Evolutionary conservation across 140 eudicot genomes (phyloP).

Genomic region (Oenanthe javanica): DNA sequence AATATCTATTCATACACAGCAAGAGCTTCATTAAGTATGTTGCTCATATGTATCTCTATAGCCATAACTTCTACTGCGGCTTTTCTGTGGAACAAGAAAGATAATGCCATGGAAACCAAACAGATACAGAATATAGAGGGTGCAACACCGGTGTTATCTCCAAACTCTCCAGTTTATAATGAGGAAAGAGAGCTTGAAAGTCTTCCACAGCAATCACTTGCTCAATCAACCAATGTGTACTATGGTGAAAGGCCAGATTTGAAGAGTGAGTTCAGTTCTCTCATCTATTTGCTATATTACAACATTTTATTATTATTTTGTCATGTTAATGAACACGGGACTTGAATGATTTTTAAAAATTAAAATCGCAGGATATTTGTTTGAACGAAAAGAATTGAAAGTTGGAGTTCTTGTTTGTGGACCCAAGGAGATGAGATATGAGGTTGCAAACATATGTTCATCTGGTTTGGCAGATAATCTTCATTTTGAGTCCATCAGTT

Average conservation of each 20-base stretch:
- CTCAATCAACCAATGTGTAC: constrained; percentile 23
- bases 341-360: neutral
- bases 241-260: constrained; percentile 42
- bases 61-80: constrained; percentile 20
- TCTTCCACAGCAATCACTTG: constrained; percentile 31
- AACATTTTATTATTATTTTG: neutral
- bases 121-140: constrained; percentile 31
- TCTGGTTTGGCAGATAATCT: constrained; percentile 43
- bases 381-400: constrained; percentile 24
- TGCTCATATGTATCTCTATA: constrained; percentile 37
- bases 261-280: constrained; percentile 26
- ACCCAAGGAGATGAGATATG: constrained; percentile 46
- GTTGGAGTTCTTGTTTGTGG: constrained; percentile 61
- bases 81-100: constrained; percentile 44
- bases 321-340: neutral
- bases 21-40: constrained; percentile 22
- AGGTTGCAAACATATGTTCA: constrained; percentile 46
- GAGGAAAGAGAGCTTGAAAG: constrained; percentile 48
- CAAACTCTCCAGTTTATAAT: constrained; percentile 7
- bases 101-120: constrained; percentile 28
- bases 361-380: constrained; percentile 11
- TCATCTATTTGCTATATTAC: neutral
- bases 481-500: constrained; percentile 51
- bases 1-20: constrained; percentile 22
- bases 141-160: neutral